These are phyloP conservation scores for Yarrowia osloensis DNA, from an alignment of 805 yeast genomes.

Conservation along the genomic window DNA sequence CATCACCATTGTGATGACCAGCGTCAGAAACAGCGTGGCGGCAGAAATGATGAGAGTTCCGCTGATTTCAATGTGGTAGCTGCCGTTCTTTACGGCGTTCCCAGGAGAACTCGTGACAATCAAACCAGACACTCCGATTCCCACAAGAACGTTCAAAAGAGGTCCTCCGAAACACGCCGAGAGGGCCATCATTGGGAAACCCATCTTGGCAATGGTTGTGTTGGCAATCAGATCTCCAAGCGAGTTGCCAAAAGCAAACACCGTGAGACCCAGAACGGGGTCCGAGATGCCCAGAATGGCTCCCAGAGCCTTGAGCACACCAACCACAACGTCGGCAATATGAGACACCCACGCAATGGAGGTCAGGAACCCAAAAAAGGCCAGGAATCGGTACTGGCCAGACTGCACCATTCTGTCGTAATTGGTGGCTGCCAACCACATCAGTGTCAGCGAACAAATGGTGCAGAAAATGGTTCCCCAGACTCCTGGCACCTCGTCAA, in stretches of 20 bases:
- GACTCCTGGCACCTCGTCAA: constrained; percentile 5
- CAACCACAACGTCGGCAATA: constrained; percentile 71
- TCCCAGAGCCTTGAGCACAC: constrained; percentile 61
- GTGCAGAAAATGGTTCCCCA: constrained; percentile 5
- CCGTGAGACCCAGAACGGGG: constrained; percentile 80
- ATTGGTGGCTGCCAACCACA: constrained; percentile 15
- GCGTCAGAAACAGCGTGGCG: constrained; percentile 45
- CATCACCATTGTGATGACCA: constrained; percentile 45
- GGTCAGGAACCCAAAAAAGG: constrained; percentile 59
- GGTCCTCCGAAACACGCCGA: constrained; percentile 97
- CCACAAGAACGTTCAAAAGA: constrained; percentile 69
- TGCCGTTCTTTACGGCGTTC: constrained; percentile 31
- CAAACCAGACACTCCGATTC: constrained; percentile 76
- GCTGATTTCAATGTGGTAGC: constrained; percentile 44
- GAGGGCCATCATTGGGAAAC: constrained; percentile 86
- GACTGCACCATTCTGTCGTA: constrained; percentile 23
- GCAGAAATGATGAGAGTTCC: constrained; percentile 49
- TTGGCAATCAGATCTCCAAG: constrained; percentile 87
- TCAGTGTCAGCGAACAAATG: constrained; percentile 30
- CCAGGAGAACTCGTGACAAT: constrained; percentile 43
- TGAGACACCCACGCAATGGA: constrained; percentile 69
- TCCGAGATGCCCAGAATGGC: constrained; percentile 64
- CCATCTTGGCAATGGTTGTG: constrained; percentile 74
- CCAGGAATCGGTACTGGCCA: constrained; percentile 32
- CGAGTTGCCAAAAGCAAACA: constrained; percentile 91